A percentile compares a stretch with the other conserved stretches of the same genome.
These are phyloP conservation scores for Paxillus ammoniavirescens DNA, from an alignment of 768 basidiomycete species.

Conservation along the genomic window DNA sequence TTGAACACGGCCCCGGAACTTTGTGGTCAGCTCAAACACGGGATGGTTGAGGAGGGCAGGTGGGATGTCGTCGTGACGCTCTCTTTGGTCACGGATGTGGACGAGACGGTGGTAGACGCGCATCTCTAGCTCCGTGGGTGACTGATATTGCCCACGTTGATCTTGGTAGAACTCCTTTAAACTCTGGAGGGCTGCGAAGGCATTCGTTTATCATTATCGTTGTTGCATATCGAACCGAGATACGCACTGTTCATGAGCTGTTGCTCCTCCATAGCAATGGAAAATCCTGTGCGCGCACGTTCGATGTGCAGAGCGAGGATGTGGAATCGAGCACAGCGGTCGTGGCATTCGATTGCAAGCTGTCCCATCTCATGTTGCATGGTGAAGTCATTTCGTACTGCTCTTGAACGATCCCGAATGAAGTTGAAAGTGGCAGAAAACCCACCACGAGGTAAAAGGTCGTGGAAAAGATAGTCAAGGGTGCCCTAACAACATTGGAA, in stretches of 20 bases:
- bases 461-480: slow-evolving; percentile 89
- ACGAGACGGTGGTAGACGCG: slow-evolving; percentile 91
- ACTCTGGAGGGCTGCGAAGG: slow-evolving; percentile 75
- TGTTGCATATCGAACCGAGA: not conserved
- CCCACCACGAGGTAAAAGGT: slow-evolving; percentile 67
- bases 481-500: slow-evolving; percentile 54
- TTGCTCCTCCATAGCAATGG: slow-evolving; percentile 75
- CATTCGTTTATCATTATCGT: not conserved
- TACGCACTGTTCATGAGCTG: slow-evolving; percentile 87
- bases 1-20: slow-evolving; percentile 80
- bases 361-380: slow-evolving; percentile 82
- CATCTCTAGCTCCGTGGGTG: slow-evolving; percentile 92
- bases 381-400: slow-evolving; percentile 91
- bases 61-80: slow-evolving; percentile 74
- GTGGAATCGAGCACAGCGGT: slow-evolving; percentile 92
- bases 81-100: slow-evolving; percentile 83
- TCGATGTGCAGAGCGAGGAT: slow-evolving; percentile 75
- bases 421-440: slow-evolving; percentile 76
- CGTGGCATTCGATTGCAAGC: slow-evolving; percentile 85
- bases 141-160: slow-evolving; percentile 61
- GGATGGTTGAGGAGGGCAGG: slow-evolving; percentile 64
- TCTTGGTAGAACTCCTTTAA: slow-evolving; percentile 94
- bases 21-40: slow-evolving; percentile 78
- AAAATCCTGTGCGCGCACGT: slow-evolving; percentile 57
- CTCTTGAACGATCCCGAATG: slow-evolving; percentile 87